Base-by-base conservation (phyloP, 306 rosid genomes). In the Acmispon strigosus region DNA sequence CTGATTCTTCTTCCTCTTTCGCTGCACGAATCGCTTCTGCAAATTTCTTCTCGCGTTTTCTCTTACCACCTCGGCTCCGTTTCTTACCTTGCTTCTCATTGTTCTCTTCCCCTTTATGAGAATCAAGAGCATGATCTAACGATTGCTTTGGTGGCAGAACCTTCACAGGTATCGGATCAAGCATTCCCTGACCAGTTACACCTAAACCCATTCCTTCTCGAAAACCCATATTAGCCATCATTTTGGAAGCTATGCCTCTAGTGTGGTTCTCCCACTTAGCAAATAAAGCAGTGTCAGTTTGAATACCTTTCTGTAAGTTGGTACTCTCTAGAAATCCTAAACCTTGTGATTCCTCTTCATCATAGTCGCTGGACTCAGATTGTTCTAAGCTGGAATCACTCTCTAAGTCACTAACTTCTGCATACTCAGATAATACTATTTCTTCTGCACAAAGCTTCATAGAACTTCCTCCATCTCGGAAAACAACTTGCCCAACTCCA, bases 181-280 rank as follows among this genome's bases (percentile, higher is more conserved):
- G 48, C 82, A 89, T 90, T 47, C 98, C 97, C 80, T 94, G 98
- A 62, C 98, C 98, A 54, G 91, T 85, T 75, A 65, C 73, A 16
- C 98, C 98, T 63, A 94, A 80, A 66, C 98, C 98, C 89, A 77
- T 87, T 48, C 98, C 98, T 73, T 89, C 97, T 29, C 77, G 83
- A 68, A 83, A 91, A 70, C 99, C 99, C 97, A 89, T 94, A 67
- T 83, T 87, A 69, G 99, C 89, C 99, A 91, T 94, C 97, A 94
- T 94, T 88, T 86, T 94, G 68, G 97, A 94, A 47, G 99, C 96
- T 64, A 94, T 81, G 5, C 97, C 98, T 69, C 97, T 79, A 4
- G 98, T 94, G 82, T 94, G 98, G 73, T 89, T 90, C 81, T 94
- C 98, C 98, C 97, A 94, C 79, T 82, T 94, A 0, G 98, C 98